A percentile compares a stretch with the other conserved stretches of the same genome.
Evolutionary conservation across 148 eudicot genomes (phyloP).

Genomic region (Chenopodium quinoa): DNA sequence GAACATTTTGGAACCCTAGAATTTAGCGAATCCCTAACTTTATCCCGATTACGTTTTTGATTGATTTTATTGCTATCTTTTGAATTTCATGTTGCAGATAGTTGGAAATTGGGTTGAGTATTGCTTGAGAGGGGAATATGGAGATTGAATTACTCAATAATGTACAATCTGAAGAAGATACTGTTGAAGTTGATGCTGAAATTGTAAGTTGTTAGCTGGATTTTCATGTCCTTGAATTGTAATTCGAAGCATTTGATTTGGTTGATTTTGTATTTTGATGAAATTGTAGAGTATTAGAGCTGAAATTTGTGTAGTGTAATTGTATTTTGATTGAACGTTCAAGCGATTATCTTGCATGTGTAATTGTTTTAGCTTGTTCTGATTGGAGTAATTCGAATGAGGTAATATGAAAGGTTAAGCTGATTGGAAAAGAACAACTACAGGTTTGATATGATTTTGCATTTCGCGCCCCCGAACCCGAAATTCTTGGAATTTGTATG

Average conservation of each 20-base stretch:
- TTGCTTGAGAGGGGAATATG: conserved; percentile 26
- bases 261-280: background rate
- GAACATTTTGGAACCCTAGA: conserved; percentile 9
- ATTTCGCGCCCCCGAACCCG: background rate
- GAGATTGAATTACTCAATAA: conserved; percentile 57
- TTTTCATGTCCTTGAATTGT: background rate
- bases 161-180: conserved; percentile 43
- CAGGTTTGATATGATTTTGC: background rate
- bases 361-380: background rate
- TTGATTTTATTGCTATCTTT: background rate
- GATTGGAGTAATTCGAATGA: background rate
- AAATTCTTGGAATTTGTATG: background rate
- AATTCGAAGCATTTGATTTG: background rate
- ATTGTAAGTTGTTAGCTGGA: conserved; percentile 30
- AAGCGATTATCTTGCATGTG: background rate
- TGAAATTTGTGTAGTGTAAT: too few species aligned
- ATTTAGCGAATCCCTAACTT: too few species aligned
- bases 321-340: too few species aligned
- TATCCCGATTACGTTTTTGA: background rate
- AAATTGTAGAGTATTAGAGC: background rate
- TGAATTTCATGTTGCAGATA: background rate
- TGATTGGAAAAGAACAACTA: background rate
- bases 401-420: background rate
- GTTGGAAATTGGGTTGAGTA: conserved; percentile 3
- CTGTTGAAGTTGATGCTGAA: conserved; percentile 34